A percentile compares a stretch with the other conserved stretches of the same genome.
phyloP scores from a whole-genome alignment of 306 rosid genomes.

The Gynostemma pentaphyllum region DNA sequence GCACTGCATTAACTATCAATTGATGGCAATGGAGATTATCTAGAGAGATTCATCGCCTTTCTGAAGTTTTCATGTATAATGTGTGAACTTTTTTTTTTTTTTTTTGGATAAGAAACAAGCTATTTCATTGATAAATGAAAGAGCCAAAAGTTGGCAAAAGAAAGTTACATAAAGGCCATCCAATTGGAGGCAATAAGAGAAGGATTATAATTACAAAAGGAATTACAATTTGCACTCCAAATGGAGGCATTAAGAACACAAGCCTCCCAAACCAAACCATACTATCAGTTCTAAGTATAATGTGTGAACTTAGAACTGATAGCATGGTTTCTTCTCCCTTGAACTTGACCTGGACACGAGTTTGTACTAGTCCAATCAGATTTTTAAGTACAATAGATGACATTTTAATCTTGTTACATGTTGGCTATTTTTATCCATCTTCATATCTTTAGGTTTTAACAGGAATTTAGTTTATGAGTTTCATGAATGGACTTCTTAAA shows the following conservation, averaged over 20 bases:
- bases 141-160: too few species aligned
- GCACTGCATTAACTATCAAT: neutral
- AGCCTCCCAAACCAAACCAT: too few species aligned
- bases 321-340: neutral
- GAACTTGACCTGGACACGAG: neutral
- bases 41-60: neutral
- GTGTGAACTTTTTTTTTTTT: too few species aligned
- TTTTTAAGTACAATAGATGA: neutral
- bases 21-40: neutral
- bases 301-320: neutral
- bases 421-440: neutral
- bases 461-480: neutral
- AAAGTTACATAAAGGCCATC: too few species aligned
- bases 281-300: too few species aligned
- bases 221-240: too few species aligned
- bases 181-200: too few species aligned
- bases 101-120: too few species aligned
- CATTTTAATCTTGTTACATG: neutral
- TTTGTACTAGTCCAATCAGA: neutral
- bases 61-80: neutral
- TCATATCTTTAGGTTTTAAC: neutral
- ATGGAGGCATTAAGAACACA: too few species aligned
- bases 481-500: too few species aligned
- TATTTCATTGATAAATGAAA: too few species aligned
- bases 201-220: too few species aligned